Percentiles rank a stretch among this genome's conserved stretches.
Evolutionary conservation across 108 stramenopile species (phyloP).

Genomic region (Skeletonema menzelii): DNA sequence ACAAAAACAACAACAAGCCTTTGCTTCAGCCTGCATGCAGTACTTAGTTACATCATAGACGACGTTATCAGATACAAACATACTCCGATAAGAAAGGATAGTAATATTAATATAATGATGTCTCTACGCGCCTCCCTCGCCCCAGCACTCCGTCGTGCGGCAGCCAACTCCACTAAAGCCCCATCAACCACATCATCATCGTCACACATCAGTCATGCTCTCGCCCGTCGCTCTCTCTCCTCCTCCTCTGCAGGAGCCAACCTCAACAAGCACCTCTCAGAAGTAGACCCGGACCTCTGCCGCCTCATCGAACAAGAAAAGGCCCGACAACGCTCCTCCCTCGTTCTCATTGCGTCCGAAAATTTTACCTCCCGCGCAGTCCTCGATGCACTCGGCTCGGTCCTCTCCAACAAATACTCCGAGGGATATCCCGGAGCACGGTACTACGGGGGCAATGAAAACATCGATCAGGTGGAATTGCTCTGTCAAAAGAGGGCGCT

Average conservation of each 20-base stretch:
- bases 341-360: constrained; percentile 93
- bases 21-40: too few relatives aligned
- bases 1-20: too few relatives aligned
- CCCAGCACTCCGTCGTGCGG: constrained; percentile 43
- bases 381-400: constrained; percentile 95
- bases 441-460: constrained; percentile 97
- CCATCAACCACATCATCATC: constrained; percentile 8
- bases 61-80: too few relatives aligned
- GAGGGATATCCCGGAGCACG: constrained; percentile 95
- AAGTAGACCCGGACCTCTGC: constrained; percentile 92
- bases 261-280: constrained; percentile 84
- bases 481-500: constrained; percentile 97
- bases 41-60: too few relatives aligned
- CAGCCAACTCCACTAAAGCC: constrained; percentile 10
- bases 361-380: constrained; percentile 98
- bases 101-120: constrained; percentile 24
- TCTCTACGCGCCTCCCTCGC: constrained; percentile 33
- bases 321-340: constrained; percentile 87
- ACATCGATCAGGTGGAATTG: constrained; percentile 96
- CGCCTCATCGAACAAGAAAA: constrained; percentile 94
- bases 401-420: constrained; percentile 96
- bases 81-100: too few relatives aligned
- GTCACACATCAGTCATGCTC: constrained; percentile 7
- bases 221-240: constrained; percentile 7
- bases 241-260: constrained; percentile 53